Evolutionary conservation across 2,329 filamentous ascomycete species (phyloP).

Genomic region (Penicillium expansum): DNA sequence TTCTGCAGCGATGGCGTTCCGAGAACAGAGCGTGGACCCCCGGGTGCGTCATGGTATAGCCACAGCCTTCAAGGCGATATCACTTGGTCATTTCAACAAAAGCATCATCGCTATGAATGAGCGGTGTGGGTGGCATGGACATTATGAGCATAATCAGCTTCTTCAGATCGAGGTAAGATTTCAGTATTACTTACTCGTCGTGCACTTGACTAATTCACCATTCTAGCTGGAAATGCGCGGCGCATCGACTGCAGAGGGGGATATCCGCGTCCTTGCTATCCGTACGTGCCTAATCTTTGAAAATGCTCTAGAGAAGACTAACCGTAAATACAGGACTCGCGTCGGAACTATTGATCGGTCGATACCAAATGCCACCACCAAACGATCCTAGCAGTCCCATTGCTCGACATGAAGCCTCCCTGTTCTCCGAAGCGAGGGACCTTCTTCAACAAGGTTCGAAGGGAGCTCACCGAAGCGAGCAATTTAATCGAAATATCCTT

Average conservation of each 20-base stretch:
- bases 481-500: neutral
- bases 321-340: slow-evolving; percentile 21
- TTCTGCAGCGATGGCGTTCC: slow-evolving; percentile 36
- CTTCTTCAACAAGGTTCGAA: neutral
- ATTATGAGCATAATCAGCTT: slow-evolving; percentile 10
- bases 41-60: slow-evolving; percentile 14
- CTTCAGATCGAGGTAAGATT: slow-evolving; percentile 9
- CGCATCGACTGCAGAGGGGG: slow-evolving; percentile 18
- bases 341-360: slow-evolving; percentile 25
- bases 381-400: slow-evolving; percentile 11
- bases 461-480: neutral
- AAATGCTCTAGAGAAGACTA: neutral
- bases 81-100: slow-evolving; percentile 6
- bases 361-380: slow-evolving; percentile 22
- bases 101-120: slow-evolving; percentile 13
- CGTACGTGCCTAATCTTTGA: slow-evolving; percentile 11
- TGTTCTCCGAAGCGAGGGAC: neutral
- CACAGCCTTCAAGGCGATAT: slow-evolving; percentile 11
- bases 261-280: slow-evolving; percentile 18
- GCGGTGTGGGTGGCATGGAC: slow-evolving; percentile 12
- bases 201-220: neutral
- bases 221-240: slow-evolving; percentile 6
- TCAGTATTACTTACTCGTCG: neutral
- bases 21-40: slow-evolving; percentile 11
- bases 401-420: slow-evolving; percentile 6